Evolutionary conservation across 1,284 basidiomycete species (phyloP).

Genomic region (Ustilago curta): DNA sequence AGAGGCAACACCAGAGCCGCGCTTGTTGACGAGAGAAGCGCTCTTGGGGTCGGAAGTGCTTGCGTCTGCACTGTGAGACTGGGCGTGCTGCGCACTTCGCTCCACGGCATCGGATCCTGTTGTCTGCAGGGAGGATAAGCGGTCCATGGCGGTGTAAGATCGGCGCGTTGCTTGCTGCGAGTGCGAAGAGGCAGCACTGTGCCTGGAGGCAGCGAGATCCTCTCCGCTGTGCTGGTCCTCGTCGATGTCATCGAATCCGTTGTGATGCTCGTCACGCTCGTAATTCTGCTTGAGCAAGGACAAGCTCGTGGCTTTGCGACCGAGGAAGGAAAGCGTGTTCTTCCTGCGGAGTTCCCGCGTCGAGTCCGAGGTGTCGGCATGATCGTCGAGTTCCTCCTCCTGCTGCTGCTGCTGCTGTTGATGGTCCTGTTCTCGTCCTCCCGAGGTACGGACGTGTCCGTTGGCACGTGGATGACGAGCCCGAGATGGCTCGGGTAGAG

Average conservation of each 20-base stretch:
- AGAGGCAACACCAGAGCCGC: conserved; percentile 37
- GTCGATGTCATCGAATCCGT: conserved; percentile 48
- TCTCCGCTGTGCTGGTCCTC: conserved; percentile 35
- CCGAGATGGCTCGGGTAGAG: conserved; percentile 36
- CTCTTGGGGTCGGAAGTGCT: conserved; percentile 9
- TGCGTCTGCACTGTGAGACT: conserved; percentile 6
- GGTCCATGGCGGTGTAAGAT: conserved; percentile 8
- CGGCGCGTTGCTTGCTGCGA: conserved; percentile 12
- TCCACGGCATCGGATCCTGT: conserved; percentile 1
- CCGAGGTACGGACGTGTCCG: conserved; percentile 10
- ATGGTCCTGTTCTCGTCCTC: conserved; percentile 12
- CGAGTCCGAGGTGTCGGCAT: conserved; percentile 7
- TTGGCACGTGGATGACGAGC: conserved; percentile 23
- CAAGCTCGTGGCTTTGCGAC: conserved; percentile 72
- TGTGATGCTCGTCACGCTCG: conserved; percentile 47
- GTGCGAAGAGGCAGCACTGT: background rate
- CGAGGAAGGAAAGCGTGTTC: conserved; percentile 72
- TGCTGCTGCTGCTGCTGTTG: background rate
- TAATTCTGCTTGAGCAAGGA: conserved; percentile 66
- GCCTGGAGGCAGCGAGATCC: conserved; percentile 13
- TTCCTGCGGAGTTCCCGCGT: conserved; percentile 55
- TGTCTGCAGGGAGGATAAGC: conserved; percentile 25
- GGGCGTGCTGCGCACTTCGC: conserved; percentile 14
- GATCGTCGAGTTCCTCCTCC: conserved; percentile 12
- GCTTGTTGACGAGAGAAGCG: conserved; percentile 21